Evolutionary conservation across 352 stramenopile species (phyloP).

Genomic region (Globisporangium carolinianum): DNA sequence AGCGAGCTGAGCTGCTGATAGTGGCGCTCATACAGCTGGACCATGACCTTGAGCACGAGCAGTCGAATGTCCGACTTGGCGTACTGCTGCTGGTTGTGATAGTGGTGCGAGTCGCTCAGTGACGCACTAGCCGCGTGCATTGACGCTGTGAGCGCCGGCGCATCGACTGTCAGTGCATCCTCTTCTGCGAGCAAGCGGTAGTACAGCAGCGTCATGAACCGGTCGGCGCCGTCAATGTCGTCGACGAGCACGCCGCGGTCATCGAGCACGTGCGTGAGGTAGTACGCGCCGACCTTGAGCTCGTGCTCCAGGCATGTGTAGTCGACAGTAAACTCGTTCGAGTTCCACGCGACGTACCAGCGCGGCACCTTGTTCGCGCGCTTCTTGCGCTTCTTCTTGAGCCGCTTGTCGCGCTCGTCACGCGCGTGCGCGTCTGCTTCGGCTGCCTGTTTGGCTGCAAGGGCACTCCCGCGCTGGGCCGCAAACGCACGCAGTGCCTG

Average conservation of each 20-base stretch:
- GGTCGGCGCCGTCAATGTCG: constrained; percentile 65
- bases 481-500: constrained; percentile 22
- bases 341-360: constrained; percentile 84
- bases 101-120: constrained; percentile 3
- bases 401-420: constrained; percentile 17
- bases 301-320: constrained; percentile 68
- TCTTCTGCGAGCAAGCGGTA: constrained; percentile 79
- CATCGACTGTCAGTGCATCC: constrained; percentile 9
- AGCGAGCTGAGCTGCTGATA: constrained; percentile 71
- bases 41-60: constrained; percentile 84
- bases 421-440: constrained; percentile 28
- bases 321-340: constrained; percentile 79
- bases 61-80: constrained; percentile 57
- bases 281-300: constrained; percentile 81
- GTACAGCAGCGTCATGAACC: constrained; percentile 86
- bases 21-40: constrained; percentile 79
- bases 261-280: constrained; percentile 74
- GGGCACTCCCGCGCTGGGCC: constrained; percentile 11
- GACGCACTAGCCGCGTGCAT: too few species aligned
- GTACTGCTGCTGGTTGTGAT: constrained; percentile 24
- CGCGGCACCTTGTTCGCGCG: constrained; percentile 57
- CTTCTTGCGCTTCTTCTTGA: constrained; percentile 68
- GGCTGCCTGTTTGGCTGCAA: constrained; percentile 8
- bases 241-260: constrained; percentile 74
- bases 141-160: neutral